phyloP scores from a whole-genome alignment of 495 filamentous ascomycete genomes.

The Penicillium soppii region DNA sequence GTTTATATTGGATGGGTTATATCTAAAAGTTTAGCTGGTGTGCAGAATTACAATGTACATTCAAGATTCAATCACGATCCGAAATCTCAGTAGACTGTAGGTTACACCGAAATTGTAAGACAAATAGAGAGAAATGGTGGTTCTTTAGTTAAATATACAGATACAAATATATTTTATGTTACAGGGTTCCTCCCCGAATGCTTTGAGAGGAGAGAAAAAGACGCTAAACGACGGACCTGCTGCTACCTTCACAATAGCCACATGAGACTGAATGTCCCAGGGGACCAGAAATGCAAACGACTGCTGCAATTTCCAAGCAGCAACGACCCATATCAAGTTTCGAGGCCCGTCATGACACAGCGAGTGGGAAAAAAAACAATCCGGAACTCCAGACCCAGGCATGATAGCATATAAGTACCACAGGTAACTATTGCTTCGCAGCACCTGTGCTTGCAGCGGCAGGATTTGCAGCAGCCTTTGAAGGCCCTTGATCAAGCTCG shows the following conservation, averaged over 20 bases:
- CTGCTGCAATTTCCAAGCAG: not conserved
- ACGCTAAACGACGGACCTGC: no score
- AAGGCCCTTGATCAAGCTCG: slow-evolving; percentile 19
- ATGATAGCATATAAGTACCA: not conserved
- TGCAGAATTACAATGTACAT: slow-evolving; percentile 20
- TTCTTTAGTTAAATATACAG: slow-evolving; percentile 1
- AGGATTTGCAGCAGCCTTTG: not conserved
- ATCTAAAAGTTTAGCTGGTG: slow-evolving; percentile 24
- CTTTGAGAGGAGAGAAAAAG: slow-evolving; percentile 19
- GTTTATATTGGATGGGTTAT: slow-evolving; percentile 30
- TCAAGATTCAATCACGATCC: slow-evolving; percentile 6
- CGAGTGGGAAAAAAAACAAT: slow-evolving; percentile 7
- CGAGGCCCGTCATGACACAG: not conserved
- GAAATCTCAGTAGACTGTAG: not conserved
- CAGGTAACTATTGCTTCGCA: slow-evolving; percentile 16
- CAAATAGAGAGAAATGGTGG: no score
- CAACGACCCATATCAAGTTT: not conserved
- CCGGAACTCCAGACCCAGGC: slow-evolving; percentile 16
- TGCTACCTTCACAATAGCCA: no score
- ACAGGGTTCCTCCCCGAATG: slow-evolving; percentile 8
- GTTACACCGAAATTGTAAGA: no score
- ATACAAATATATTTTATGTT: no score
- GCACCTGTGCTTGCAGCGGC: slow-evolving; percentile 3
- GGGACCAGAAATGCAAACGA: not conserved
- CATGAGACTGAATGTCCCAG: not conserved